Evolutionary conservation across 2,329 filamentous ascomycete genomes (phyloP).

Genomic region (Colletotrichum tropicale): DNA sequence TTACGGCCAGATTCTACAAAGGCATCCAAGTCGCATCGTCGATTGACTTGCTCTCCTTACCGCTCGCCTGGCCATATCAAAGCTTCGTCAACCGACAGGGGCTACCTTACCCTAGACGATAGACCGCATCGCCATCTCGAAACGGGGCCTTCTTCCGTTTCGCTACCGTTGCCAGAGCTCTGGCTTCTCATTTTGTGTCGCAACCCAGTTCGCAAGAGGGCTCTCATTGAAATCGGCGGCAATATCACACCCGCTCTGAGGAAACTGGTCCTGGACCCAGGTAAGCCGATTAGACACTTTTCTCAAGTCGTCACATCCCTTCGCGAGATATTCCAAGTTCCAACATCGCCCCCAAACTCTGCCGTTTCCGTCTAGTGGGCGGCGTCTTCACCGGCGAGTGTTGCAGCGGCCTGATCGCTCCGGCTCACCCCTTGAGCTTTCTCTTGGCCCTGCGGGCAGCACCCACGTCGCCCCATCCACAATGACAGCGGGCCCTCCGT

Average conservation of each 20-base stretch:
- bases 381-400: not conserved
- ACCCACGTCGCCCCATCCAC: slow-evolving; percentile 1
- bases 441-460: not conserved
- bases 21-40: not conserved
- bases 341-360: not conserved
- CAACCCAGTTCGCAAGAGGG: not conserved
- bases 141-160: not conserved
- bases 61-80: not conserved
- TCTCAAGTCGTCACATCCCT: not conserved
- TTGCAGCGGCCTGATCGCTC: not conserved
- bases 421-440: not conserved
- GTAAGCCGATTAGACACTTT: slow-evolving; percentile 6
- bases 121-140: not conserved
- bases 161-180: not conserved
- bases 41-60: not conserved
- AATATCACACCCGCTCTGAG: not conserved
- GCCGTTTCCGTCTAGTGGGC: not conserved
- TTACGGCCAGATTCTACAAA: not conserved
- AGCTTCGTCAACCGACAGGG: not conserved
- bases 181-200: not conserved
- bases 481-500: slow-evolving; percentile 2
- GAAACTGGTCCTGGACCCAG: not conserved
- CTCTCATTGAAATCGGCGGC: not conserved
- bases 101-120: not conserved
- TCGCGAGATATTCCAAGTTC: not conserved